Conservation (phyloP, 352 stramenopile species). For the Thalassiosira livingstoniorum region DNA sequence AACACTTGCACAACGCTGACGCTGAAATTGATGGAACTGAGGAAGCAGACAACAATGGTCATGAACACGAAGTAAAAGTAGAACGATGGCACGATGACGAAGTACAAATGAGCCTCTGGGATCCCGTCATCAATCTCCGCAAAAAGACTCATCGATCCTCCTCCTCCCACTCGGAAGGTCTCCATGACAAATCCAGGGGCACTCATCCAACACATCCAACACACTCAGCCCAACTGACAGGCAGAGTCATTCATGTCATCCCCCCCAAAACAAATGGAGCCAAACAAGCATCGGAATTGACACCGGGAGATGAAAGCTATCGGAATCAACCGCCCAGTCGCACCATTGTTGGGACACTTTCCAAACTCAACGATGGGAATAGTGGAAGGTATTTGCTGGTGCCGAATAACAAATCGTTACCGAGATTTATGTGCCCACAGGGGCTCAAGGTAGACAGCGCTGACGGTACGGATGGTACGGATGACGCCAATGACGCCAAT, state of each 20-base stretch:
- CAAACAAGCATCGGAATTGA: slow-evolving; percentile 66
- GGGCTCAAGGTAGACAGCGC: no score
- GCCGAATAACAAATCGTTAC: slow-evolving; percentile 74
- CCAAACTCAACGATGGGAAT: slow-evolving; percentile 41
- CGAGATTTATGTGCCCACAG: slow-evolving; percentile 70
- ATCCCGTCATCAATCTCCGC: slow-evolving; percentile 71
- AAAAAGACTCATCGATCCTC: slow-evolving; percentile 41
- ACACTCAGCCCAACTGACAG: slow-evolving; percentile 48
- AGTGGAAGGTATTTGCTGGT: slow-evolving; percentile 61
- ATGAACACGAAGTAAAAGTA: slow-evolving; percentile 38
- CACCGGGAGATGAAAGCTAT: slow-evolving; percentile 36
- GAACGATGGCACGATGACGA: slow-evolving; percentile 79
- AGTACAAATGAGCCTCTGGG: slow-evolving; percentile 77
- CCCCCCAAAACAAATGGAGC: slow-evolving; percentile 56
- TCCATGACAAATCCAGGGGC: no score
- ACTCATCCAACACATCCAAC: not conserved
- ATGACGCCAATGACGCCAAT: slow-evolving; percentile 21
- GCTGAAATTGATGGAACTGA: slow-evolving; percentile 3
- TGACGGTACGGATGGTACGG: no score
- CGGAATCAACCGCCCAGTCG: slow-evolving; percentile 28
- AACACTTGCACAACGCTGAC: no score
- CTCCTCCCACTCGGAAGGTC: no score
- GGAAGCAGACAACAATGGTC: slow-evolving; percentile 2
- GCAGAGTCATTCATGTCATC: slow-evolving; percentile 72
- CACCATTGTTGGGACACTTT: slow-evolving; percentile 76